Evolutionary conservation across 1,284 basidiomycete genomes (phyloP).

Genomic region (Austroboletus niveus): DNA sequence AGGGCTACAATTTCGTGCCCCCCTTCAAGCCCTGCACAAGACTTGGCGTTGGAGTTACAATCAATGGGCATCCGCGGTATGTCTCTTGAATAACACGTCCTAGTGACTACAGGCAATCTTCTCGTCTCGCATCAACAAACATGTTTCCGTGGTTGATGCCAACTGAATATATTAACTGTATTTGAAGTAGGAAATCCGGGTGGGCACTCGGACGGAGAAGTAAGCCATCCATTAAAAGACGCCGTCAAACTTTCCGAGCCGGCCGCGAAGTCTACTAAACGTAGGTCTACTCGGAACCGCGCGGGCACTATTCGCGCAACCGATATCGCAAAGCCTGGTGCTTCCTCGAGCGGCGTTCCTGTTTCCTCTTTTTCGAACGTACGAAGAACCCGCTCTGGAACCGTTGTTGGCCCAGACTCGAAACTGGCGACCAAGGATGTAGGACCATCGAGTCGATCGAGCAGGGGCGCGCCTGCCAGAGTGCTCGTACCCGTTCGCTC

Average conservation of each 20-base stretch:
- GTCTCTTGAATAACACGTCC: constrained; percentile 9
- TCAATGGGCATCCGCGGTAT: constrained; percentile 30
- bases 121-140: constrained; percentile 1
- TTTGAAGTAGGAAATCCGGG: constrained; percentile 11
- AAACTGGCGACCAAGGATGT: constrained; percentile 13
- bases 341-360: not conserved
- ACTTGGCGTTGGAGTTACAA: constrained; percentile 18
- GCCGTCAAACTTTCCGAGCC: not conserved
- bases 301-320: constrained; percentile 34
- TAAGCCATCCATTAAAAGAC: constrained; percentile 5
- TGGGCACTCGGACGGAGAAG: constrained; percentile 10
- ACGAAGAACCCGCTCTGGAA: constrained; percentile 33
- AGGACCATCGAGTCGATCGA: not conserved
- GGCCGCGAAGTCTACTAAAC: constrained; percentile 4
- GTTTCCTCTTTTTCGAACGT: constrained; percentile 7
- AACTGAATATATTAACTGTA: constrained; percentile 10
- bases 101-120: not conserved
- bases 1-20: not conserved
- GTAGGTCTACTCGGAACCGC: constrained; percentile 18
- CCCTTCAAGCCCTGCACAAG: constrained; percentile 18
- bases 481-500: constrained; percentile 1
- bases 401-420: constrained; percentile 30
- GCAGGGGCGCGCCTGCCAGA: not conserved
- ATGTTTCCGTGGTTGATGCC: not conserved
- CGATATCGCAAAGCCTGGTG: constrained; percentile 15